Percentiles rank a stretch among this genome's conserved stretches.
Evolutionary conservation across 106 monocot species (phyloP).

Genomic region (Iris macrosiphon): DNA sequence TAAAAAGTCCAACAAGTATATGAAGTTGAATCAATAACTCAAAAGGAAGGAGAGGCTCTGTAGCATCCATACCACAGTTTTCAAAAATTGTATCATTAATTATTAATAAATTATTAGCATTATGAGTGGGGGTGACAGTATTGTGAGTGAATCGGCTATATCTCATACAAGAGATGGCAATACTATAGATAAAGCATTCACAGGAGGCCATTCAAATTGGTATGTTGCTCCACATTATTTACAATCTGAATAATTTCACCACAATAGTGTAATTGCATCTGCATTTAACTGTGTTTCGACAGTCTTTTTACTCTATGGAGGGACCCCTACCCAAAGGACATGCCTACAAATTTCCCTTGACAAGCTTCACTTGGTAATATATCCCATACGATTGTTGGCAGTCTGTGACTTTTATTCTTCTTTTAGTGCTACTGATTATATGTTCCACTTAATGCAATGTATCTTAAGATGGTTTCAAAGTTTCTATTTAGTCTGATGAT

Average conservation of each 20-base stretch:
- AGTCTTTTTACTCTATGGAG: slow-evolving; percentile 22
- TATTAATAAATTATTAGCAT: too few relatives aligned
- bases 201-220: slow-evolving; percentile 56
- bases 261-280: background rate
- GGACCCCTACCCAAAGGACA: slow-evolving; percentile 52
- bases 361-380: slow-evolving; percentile 25
- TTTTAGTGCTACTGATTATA: background rate
- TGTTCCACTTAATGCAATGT: too few relatives aligned
- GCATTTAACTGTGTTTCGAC: background rate
- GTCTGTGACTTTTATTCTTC: background rate
- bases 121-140: background rate
- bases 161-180: slow-evolving; percentile 6
- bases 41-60: too few relatives aligned
- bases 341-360: slow-evolving; percentile 21
- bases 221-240: slow-evolving; percentile 25
- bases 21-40: too few relatives aligned
- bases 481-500: too few relatives aligned
- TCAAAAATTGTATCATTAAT: too few relatives aligned
- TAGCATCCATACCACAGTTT: too few relatives aligned
- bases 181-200: slow-evolving; percentile 9
- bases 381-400: background rate
- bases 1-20: too few relatives aligned
- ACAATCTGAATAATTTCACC: too few relatives aligned
- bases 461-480: too few relatives aligned
- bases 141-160: slow-evolving; percentile 7